These are phyloP conservation scores for Tricholoma bakamatsutake DNA, from an alignment of 768 basidiomycete species.

Conservation along the genomic window DNA sequence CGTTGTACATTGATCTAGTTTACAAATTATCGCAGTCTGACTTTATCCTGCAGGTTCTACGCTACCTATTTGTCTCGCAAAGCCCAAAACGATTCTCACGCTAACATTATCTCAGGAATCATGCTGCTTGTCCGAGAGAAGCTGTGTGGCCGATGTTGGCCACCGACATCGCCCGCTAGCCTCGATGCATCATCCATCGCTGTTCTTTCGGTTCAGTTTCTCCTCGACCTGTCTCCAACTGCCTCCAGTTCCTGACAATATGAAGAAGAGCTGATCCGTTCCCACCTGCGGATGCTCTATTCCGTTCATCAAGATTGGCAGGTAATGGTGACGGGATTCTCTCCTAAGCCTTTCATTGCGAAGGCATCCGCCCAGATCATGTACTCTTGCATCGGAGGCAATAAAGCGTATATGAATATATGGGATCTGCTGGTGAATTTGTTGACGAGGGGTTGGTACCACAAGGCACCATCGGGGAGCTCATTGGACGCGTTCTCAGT, in stretches of 20 bases:
- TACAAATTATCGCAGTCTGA: too few relatives aligned
- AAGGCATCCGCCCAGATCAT: too few relatives aligned
- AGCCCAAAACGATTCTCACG: not conserved
- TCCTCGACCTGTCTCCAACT: too few relatives aligned
- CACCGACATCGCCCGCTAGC: not conserved
- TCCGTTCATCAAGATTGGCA: not conserved
- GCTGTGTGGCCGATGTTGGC: not conserved
- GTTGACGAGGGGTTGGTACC: slow-evolving; percentile 12
- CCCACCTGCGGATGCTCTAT: not conserved
- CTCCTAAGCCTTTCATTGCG: too few relatives aligned
- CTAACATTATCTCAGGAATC: not conserved
- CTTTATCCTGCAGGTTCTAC: too few relatives aligned
- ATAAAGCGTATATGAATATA: not conserved
- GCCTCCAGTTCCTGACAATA: not conserved
- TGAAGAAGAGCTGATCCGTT: not conserved
- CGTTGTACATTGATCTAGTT: not conserved
- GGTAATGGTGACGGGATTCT: not conserved
- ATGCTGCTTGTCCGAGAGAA: not conserved
- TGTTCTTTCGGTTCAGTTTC: not conserved
- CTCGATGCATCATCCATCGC: not conserved
- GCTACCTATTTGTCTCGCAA: too few relatives aligned
- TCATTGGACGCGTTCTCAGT: slow-evolving; percentile 15
- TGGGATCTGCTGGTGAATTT: not conserved
- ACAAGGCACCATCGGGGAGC: slow-evolving; percentile 14
- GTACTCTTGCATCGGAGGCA: not conserved